These are phyloP conservation scores for Alternaria triticina DNA, from an alignment of 2,329 filamentous ascomycete species.

Conservation along the genomic window DNA sequence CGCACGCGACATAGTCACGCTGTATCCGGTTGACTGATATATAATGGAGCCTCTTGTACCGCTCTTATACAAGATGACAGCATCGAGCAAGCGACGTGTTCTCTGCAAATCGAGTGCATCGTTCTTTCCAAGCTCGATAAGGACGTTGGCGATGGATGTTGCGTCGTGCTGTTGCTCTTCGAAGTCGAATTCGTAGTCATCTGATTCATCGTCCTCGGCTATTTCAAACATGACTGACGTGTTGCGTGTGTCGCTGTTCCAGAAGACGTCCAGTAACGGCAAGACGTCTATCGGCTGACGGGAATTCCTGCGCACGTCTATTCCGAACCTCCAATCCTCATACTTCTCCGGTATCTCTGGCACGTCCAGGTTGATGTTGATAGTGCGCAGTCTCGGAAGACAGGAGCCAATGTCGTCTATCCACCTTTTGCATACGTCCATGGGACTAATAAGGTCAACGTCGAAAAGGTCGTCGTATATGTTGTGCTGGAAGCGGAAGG, in stretches of 20 bases:
- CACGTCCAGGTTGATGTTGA: neutral
- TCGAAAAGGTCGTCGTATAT: too few relatives aligned
- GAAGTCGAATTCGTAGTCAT: neutral
- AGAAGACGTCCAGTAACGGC: neutral
- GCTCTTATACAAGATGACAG: accelerated
- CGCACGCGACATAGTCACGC: too few relatives aligned
- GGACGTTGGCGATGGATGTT: neutral
- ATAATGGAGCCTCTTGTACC: accelerated
- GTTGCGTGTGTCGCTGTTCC: neutral
- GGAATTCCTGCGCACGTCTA: neutral
- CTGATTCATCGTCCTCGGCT: too few relatives aligned
- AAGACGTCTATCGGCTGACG: neutral
- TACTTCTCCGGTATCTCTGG: neutral
- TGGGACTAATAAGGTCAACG: too few relatives aligned
- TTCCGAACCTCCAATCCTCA: too few relatives aligned
- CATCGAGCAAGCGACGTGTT: neutral
- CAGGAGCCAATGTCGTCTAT: neutral
- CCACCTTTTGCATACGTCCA: accelerated
- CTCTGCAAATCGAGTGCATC: neutral
- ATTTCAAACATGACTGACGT: neutral
- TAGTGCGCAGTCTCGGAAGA: neutral
- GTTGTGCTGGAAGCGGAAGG: neutral
- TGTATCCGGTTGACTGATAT: neutral
- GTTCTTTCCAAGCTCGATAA: accelerated
- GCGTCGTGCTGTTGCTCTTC: accelerated